Evolutionary conservation across 208 protist species (phyloP), one percentile per base, ranked within the genome.

Genomic region (Vickermania spadyakhi): DNA sequence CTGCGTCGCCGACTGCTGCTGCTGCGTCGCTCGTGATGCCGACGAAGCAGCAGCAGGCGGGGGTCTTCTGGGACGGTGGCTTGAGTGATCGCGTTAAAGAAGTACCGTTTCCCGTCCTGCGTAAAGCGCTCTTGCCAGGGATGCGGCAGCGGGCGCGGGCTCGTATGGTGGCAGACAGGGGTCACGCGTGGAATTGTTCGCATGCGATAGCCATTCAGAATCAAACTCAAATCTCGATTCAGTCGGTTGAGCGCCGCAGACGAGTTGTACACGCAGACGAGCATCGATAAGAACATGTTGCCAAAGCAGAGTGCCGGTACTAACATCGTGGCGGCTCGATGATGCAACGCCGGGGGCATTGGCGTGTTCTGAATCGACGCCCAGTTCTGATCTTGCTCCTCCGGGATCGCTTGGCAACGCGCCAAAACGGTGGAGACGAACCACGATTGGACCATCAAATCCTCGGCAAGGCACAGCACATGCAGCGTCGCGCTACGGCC

Each of bases 251-350:
- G 57, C n/a, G 81, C 79, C 0, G 82, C 78, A 49, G 84, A 72
- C 55, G 72, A 86, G 74, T 93, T 93, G 69, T 93, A 93, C 22
- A 77, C 82, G 70, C 86, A 93, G 26, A 93, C 70, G 54, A 93
- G 75, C 23, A 86, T 68, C 1, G 83, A 93, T 25, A 72, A 73
- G 57, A 86, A 88, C 54, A 89, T 74, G 71, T 93, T 93, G 31
- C 86, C 86, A 23, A 79, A 85, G 73, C 76, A 91, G 28, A 93
- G 52, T 3, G 66, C 55, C 0, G 86, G 86, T 21, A 91, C 72
- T 5, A 93, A 73, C 61, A 91, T 64, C 18, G 78, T 87, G 7
- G 80, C 80, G 22, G 81, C 83, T 64, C 89, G 79, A 66, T 93
- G 86, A 65, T 84, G 78, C 31, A 89, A 66, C 28, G 80, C 69